phyloP scores from a whole-genome alignment of 2,329 filamentous ascomycete species.

The Paraphaeosphaeria minitans region DNA sequence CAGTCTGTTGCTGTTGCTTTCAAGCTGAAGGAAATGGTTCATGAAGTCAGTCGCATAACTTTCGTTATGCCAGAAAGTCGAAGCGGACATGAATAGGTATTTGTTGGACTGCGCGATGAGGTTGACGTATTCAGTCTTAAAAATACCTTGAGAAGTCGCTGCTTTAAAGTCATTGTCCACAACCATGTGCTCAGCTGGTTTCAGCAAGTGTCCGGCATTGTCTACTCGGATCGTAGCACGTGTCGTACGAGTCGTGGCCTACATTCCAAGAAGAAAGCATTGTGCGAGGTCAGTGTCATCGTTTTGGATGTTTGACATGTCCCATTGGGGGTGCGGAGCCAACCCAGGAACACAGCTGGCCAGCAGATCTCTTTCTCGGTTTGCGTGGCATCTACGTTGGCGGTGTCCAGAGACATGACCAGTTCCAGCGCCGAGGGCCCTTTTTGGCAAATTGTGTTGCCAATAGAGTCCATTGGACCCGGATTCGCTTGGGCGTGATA shows the following conservation, averaged over 20 bases:
- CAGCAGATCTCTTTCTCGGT: slow-evolving; percentile 27
- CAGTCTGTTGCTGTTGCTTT: slow-evolving; percentile 33
- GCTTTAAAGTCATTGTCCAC: too few relatives aligned
- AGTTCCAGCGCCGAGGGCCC: slow-evolving; percentile 26
- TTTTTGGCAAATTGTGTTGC: not conserved
- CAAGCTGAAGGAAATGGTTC: slow-evolving; percentile 52
- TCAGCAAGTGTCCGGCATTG: too few relatives aligned
- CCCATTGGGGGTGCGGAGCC: slow-evolving; percentile 21
- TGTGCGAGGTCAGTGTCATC: too few relatives aligned
- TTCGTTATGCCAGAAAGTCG: slow-evolving; percentile 55
- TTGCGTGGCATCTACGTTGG: slow-evolving; percentile 21
- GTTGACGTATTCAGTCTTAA: slow-evolving; percentile 31
- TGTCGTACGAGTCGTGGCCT: too few relatives aligned
- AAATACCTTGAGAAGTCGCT: slow-evolving; percentile 9
- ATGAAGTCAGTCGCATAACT: slow-evolving; percentile 52
- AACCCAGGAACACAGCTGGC: slow-evolving; percentile 34
- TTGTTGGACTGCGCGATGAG: slow-evolving; percentile 30
- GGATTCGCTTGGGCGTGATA: too few relatives aligned
- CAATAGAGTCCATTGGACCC: too few relatives aligned
- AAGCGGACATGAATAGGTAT: slow-evolving; percentile 24
- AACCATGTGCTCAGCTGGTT: too few relatives aligned
- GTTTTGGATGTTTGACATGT: too few relatives aligned
- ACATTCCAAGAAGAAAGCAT: too few relatives aligned
- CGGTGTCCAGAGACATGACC: slow-evolving; percentile 5
- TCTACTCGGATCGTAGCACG: too few relatives aligned